phyloP scores from a whole-genome alignment of 2,329 filamentous ascomycete genomes.

The Pezicula carpinea region DNA sequence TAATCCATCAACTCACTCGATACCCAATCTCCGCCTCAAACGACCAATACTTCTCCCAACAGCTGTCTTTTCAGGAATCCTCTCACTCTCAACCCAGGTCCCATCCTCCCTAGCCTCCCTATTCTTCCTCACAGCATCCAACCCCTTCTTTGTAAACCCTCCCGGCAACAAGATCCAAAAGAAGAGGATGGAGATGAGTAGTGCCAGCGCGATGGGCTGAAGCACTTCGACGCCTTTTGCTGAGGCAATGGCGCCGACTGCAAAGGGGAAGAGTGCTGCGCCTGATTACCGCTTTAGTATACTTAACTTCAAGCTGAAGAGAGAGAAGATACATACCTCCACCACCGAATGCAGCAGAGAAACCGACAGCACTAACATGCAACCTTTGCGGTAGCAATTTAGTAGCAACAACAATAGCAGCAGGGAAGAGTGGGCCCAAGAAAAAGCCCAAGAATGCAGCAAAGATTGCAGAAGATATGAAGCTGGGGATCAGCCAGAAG shows the following conservation, averaged over 20 bases:
- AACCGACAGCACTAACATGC: slow-evolving; percentile 75
- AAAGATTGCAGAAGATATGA: slow-evolving; percentile 68
- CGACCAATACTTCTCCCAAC: slow-evolving; percentile 2
- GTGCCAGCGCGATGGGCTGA: slow-evolving; percentile 49
- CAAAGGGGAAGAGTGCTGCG: slow-evolving; percentile 62
- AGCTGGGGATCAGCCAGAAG: slow-evolving; percentile 78
- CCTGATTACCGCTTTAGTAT: not conserved
- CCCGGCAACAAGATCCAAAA: slow-evolving; percentile 41
- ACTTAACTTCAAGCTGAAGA: too few relatives aligned
- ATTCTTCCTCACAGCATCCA: slow-evolving; percentile 11
- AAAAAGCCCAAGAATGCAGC: slow-evolving; percentile 74
- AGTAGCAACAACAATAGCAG: slow-evolving; percentile 67
- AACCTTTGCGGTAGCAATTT: slow-evolving; percentile 69
- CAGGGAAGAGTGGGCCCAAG: slow-evolving; percentile 73
- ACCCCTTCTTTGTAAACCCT: slow-evolving; percentile 19
- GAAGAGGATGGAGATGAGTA: slow-evolving; percentile 40
- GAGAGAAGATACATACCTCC: slow-evolving; percentile 39
- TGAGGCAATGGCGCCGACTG: slow-evolving; percentile 62
- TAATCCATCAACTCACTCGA: not conserved
- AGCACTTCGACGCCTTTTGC: slow-evolving; percentile 51
- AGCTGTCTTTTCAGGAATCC: not conserved
- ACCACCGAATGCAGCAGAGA: slow-evolving; percentile 73
- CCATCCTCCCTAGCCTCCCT: slow-evolving; percentile 7
- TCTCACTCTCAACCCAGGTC: not conserved
- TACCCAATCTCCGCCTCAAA: slow-evolving; percentile 5